These are phyloP conservation scores for Hordeum pubiflorum DNA, from an alignment of 202 grass and related monocot genomes.

Conservation along the genomic window DNA sequence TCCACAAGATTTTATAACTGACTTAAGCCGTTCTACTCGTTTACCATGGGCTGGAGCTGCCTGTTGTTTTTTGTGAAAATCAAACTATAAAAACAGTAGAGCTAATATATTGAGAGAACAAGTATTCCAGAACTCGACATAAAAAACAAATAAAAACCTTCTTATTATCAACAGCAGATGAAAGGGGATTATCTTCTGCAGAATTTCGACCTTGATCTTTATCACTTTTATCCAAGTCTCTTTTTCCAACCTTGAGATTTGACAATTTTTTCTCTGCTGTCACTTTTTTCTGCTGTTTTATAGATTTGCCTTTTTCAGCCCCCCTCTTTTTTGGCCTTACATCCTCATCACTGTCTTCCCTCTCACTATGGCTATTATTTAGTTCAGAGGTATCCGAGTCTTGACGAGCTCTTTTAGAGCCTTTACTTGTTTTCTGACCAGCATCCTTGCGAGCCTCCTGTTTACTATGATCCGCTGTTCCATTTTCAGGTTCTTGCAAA, in stretches of 20 bases:
- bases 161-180: conserved; percentile 65
- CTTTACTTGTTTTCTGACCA: conserved; percentile 32
- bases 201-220: conserved; percentile 42
- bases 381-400: conserved; percentile 51
- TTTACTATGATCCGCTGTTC: conserved; percentile 44
- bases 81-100: conserved; percentile 24
- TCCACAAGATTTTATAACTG: conserved; percentile 92
- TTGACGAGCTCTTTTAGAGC: conserved; percentile 54
- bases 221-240: conserved; percentile 34
- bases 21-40: conserved; percentile 74
- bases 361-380: conserved; percentile 47
- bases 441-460: conserved; percentile 34
- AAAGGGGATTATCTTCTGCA: conserved; percentile 44
- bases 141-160: conserved; percentile 55
- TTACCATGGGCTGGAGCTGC: conserved; percentile 55
- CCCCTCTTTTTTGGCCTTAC: conserved; percentile 45
- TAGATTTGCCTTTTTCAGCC: conserved; percentile 49
- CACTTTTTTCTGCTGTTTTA: conserved; percentile 53
- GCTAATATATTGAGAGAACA: neutral
- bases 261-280: conserved; percentile 36
- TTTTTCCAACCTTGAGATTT: conserved; percentile 50
- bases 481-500: conserved; percentile 67
- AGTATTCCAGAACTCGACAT: neutral
- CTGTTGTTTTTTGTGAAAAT: conserved; percentile 70
- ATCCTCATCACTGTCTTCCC: conserved; percentile 46